Percentiles rank a stretch among this genome's conserved stretches.
These are phyloP conservation scores for Gnomoniopsis smithogilvyi DNA, from an alignment of 2,329 filamentous ascomycete genomes.

Conservation along the genomic window DNA sequence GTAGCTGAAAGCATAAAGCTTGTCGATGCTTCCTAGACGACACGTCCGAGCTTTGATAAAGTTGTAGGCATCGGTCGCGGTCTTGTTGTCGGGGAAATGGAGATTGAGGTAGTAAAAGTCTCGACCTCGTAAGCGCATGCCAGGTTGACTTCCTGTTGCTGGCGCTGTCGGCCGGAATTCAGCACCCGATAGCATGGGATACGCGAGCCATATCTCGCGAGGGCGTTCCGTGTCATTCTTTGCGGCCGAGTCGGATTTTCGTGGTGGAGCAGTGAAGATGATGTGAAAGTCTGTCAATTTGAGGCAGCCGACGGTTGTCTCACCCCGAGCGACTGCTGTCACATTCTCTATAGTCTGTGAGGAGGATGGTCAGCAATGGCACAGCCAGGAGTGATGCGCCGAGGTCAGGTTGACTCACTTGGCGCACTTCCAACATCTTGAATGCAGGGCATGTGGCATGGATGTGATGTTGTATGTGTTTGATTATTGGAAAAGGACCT, in stretches of 20 bases:
- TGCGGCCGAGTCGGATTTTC: slow-evolving; percentile 19
- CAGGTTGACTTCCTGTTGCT: slow-evolving; percentile 67
- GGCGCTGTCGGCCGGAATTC: slow-evolving; percentile 71
- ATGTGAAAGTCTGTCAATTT: slow-evolving; percentile 63
- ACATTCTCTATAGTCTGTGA: slow-evolving; percentile 54
- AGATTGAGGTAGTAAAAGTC: slow-evolving; percentile 95
- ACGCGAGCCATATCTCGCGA: slow-evolving; percentile 87
- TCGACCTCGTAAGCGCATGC: slow-evolving; percentile 82
- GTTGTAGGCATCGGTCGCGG: slow-evolving; percentile 83
- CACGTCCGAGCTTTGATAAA: slow-evolving; percentile 79
- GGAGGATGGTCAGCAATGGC: slow-evolving; percentile 1
- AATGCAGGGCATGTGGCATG: slow-evolving; percentile 3
- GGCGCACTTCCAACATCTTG: slow-evolving; percentile 24
- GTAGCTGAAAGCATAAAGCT: slow-evolving; percentile 87
- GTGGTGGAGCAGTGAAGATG: slow-evolving; percentile 46
- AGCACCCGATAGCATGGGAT: slow-evolving; percentile 84
- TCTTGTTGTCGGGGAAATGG: slow-evolving; percentile 72
- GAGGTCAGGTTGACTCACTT: slow-evolving; percentile 13
- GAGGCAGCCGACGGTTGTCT: slow-evolving; percentile 53
- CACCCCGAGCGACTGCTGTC: slow-evolving; percentile 57
- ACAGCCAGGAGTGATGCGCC: neutral
- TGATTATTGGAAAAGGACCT: neutral
- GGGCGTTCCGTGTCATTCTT: slow-evolving; percentile 21
- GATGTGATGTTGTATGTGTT: neutral
- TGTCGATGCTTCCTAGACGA: slow-evolving; percentile 78